These are phyloP conservation scores for Dioszegia crocea DNA, from an alignment of 768 basidiomycete genomes.

Conservation along the genomic window DNA sequence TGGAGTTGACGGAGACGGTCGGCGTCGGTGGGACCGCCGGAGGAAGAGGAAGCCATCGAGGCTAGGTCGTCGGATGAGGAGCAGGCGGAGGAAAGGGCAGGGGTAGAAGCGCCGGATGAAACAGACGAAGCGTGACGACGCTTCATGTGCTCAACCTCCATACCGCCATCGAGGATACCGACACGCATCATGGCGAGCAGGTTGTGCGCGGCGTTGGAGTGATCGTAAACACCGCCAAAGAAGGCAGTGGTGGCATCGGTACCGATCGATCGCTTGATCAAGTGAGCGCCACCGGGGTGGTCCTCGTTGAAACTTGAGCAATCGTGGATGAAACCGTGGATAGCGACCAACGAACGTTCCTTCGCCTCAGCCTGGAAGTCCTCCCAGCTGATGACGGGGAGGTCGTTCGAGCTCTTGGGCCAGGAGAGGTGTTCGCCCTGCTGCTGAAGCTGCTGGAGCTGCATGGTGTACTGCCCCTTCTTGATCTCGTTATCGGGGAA, in stretches of 20 bases:
- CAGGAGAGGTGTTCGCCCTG: constrained; percentile 72
- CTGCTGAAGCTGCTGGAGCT: constrained; percentile 77
- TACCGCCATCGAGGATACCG: constrained; percentile 63
- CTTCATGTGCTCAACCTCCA: constrained; percentile 56
- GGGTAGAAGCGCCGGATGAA: constrained; percentile 20
- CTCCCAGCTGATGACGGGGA: constrained; percentile 82
- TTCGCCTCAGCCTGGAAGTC: constrained; percentile 75
- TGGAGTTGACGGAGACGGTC: constrained; percentile 21
- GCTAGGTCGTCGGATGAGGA: constrained; percentile 22
- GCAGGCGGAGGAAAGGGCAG: constrained; percentile 24
- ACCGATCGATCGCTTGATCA: constrained; percentile 77
- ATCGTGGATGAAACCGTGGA: constrained; percentile 92
- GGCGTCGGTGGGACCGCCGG: constrained; percentile 6
- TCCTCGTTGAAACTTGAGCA: constrained; percentile 78
- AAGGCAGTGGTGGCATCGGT: constrained; percentile 90
- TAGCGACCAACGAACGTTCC: constrained; percentile 74
- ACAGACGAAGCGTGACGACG: constrained; percentile 27
- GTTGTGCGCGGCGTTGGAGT: constrained; percentile 83
- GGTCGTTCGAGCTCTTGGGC: constrained; percentile 70
- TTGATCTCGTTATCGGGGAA: constrained; percentile 86
- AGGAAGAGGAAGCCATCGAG: constrained; percentile 7
- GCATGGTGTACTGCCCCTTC: constrained; percentile 91
- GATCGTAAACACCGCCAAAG: constrained; percentile 86
- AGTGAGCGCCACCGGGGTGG: constrained; percentile 84
- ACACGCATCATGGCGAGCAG: constrained; percentile 74